Evolutionary conservation across 2,329 filamentous ascomycete species (phyloP).

Genomic region (Colletotrichum agaves): DNA sequence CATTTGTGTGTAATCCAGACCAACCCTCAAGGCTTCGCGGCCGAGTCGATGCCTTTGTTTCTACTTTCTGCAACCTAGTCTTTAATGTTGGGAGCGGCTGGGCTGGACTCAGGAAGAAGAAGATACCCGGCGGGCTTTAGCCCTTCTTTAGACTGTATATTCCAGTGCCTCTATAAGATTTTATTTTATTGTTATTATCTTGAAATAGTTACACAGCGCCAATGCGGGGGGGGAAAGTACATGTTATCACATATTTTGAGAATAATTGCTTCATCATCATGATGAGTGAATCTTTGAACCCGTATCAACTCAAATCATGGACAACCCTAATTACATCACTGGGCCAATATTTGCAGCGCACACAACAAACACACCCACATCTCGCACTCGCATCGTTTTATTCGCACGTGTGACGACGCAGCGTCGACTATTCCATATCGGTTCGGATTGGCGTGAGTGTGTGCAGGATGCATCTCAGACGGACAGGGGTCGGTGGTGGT

Average conservation of each 20-base stretch:
- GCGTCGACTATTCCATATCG: constrained; percentile 31
- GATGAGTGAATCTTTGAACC: neutral
- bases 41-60: neutral
- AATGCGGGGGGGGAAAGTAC: neutral
- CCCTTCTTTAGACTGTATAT: constrained; percentile 33
- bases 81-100: constrained; percentile 19
- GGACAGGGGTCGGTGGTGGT: constrained; percentile 28
- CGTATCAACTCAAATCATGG: neutral
- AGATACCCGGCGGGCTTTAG: constrained; percentile 36
- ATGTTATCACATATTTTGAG: neutral
- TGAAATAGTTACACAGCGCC: constrained; percentile 28
- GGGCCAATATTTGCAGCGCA: neutral
- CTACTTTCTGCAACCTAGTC: neutral
- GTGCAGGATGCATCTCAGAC: constrained; percentile 32
- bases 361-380: neutral
- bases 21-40: constrained; percentile 4
- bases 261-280: neutral
- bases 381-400: neutral
- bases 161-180: constrained; percentile 19
- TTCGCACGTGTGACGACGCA: constrained; percentile 6
- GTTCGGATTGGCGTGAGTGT: constrained; percentile 24
- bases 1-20: constrained; percentile 20
- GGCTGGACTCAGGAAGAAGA: constrained; percentile 36
- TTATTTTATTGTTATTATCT: neutral
- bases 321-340: constrained; percentile 8